These are phyloP conservation scores for Aspergillus saccharolyticus DNA, from an alignment of 495 filamentous ascomycete species.

Conservation along the genomic window DNA sequence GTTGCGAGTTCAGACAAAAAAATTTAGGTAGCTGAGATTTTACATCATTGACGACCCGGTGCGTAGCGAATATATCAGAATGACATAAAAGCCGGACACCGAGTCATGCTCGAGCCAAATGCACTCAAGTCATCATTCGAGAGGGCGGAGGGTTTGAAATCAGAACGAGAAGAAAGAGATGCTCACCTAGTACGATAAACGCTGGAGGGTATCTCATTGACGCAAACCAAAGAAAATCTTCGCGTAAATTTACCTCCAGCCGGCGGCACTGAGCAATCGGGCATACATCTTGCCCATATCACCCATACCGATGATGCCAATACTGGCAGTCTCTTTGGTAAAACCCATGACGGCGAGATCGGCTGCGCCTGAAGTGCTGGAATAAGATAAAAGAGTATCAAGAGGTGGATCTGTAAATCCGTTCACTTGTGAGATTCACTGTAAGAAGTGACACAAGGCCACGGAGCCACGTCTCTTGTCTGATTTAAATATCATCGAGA, in stretches of 20 bases:
- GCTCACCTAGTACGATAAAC: constrained; percentile 29
- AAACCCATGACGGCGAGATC: constrained; percentile 30
- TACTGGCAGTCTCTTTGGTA: constrained; percentile 58
- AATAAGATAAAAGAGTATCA: background rate
- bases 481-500: background rate
- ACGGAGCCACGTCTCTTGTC: background rate
- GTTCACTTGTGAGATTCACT: too few species aligned
- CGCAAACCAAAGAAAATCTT: constrained; percentile 11
- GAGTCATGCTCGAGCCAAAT: constrained; percentile 98
- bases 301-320: constrained; percentile 98
- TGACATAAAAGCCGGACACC: constrained; percentile 34
- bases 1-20: constrained; percentile 66
- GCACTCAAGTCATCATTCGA: constrained; percentile 98
- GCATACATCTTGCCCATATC: constrained; percentile 99
- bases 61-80: constrained; percentile 46
- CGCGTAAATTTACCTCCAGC: constrained; percentile 74
- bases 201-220: constrained; percentile 4
- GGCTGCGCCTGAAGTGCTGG: background rate
- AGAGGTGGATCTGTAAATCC: background rate
- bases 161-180: constrained; percentile 12
- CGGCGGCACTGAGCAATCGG: constrained; percentile 74
- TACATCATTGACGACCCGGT: constrained; percentile 80
- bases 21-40: constrained; percentile 94
- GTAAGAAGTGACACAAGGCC: too few species aligned
- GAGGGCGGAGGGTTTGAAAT: constrained; percentile 17